Percentiles rank a stretch among this genome's conserved stretches.
Conservation (phyloP, 148 eudicot genomes). For the Chenopodium album region DNA sequence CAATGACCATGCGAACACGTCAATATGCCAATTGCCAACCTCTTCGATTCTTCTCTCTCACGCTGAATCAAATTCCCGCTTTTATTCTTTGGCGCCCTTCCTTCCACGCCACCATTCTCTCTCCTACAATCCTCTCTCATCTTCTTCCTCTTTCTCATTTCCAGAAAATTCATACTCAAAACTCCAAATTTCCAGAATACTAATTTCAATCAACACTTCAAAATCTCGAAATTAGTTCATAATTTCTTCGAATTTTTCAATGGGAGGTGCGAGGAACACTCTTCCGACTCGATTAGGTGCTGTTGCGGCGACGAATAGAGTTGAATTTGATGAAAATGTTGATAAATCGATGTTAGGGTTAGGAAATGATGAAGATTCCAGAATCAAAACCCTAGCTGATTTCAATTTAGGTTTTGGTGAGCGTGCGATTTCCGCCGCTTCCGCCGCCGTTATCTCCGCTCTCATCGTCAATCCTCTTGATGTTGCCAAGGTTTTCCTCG, state of each 20-base stretch:
- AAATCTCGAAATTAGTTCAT: background rate
- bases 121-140: background rate
- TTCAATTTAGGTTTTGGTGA: slow-evolving; percentile 50
- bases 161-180: background rate
- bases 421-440: slow-evolving; percentile 71
- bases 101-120: slow-evolving; percentile 35
- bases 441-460: slow-evolving; percentile 86
- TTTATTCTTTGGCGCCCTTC: slow-evolving; percentile 43
- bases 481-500: slow-evolving; percentile 62
- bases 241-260: background rate
- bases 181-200: background rate
- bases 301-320: slow-evolving; percentile 45
- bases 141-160: slow-evolving; percentile 2
- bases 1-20: background rate
- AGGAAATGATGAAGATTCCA: slow-evolving; percentile 6
- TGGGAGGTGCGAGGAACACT: slow-evolving; percentile 40
- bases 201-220: background rate
- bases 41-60: background rate
- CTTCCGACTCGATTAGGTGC: slow-evolving; percentile 47
- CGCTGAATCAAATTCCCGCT: background rate
- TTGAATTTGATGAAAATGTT: slow-evolving; percentile 36
- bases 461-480: slow-evolving; percentile 91
- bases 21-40: background rate
- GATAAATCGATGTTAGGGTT: slow-evolving; percentile 13
- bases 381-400: slow-evolving; percentile 29